Percentiles rank a stretch among this genome's conserved stretches.
phyloP scores from a whole-genome alignment of 495 filamentous ascomycete species.

The Neurospora tetraspora region DNA sequence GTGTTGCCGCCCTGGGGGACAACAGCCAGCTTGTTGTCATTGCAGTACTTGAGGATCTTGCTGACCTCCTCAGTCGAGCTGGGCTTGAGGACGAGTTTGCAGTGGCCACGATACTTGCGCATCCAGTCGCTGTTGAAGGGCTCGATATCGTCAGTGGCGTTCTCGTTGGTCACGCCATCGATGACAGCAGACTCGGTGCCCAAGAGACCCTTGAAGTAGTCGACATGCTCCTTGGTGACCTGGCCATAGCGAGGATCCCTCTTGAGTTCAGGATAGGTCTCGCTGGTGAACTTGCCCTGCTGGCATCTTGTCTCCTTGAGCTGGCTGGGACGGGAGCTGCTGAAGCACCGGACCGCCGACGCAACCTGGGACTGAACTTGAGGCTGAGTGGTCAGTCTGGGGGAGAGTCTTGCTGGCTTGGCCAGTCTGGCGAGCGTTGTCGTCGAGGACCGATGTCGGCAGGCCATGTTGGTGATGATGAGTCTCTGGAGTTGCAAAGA shows the following conservation, averaged over 20 bases:
- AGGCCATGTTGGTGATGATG: constrained; percentile 11
- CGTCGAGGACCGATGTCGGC: constrained; percentile 14
- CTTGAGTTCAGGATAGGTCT: constrained; percentile 75
- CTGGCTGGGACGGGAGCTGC: constrained; percentile 20
- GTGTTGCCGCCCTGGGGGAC: constrained; percentile 98
- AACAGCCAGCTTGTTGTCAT: constrained; percentile 79
- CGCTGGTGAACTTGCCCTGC: constrained; percentile 64
- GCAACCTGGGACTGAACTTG: constrained; percentile 4
- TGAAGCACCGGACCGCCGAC: constrained; percentile 20
- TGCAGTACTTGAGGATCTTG: constrained; percentile 85
- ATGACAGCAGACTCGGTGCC: constrained; percentile 70
- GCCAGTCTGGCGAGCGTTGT: constrained; percentile 2
- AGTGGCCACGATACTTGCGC: constrained; percentile 93
- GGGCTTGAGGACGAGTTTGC: constrained; percentile 78
- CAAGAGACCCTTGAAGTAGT: constrained; percentile 66
- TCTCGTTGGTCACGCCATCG: constrained; percentile 65
- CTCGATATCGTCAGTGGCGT: constrained; percentile 64
- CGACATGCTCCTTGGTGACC: constrained; percentile 66
- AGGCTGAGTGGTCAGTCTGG: constrained; percentile 2
- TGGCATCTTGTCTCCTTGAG: constrained; percentile 11
- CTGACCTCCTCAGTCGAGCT: constrained; percentile 72
- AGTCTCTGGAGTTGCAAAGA: neutral
- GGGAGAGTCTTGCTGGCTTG: constrained; percentile 3
- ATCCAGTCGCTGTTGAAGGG: constrained; percentile 98
- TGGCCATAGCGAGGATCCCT: constrained; percentile 63